Evolutionary conservation across 164 flowering plant species (phyloP).

Genomic region (Magnolia sinica): DNA sequence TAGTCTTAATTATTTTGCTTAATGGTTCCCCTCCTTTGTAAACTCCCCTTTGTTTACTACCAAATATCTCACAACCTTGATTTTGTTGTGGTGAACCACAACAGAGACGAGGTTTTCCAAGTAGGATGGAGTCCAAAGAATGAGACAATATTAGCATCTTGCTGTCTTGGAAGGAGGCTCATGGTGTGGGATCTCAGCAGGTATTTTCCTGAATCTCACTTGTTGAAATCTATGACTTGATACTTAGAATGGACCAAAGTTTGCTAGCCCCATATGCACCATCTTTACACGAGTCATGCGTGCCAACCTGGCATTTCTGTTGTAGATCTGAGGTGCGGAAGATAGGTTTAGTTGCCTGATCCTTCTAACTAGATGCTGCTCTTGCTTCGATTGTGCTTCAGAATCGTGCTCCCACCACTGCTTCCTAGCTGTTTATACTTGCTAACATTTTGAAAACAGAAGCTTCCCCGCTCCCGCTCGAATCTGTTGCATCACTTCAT

Average conservation of each 20-base stretch:
- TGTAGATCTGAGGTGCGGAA: not conserved
- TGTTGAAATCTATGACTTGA: not conserved
- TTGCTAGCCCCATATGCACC: not conserved
- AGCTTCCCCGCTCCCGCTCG: no score
- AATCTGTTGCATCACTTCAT: no score
- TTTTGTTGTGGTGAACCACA: not conserved
- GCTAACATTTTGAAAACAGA: no score
- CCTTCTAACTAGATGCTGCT: no score
- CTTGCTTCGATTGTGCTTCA: no score
- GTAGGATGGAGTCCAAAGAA: slow-evolving; percentile 95
- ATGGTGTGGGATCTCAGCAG: slow-evolving; percentile 99
- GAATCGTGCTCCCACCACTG: no score
- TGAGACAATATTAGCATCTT: slow-evolving; percentile 92
- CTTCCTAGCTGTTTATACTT: no score
- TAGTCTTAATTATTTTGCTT: not conserved
- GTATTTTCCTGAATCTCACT: slow-evolving; percentile 29
- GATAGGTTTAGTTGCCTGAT: no score
- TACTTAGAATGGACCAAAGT: not conserved
- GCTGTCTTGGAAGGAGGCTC: slow-evolving; percentile 90
- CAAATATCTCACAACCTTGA: not conserved
- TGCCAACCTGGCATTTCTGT: not conserved
- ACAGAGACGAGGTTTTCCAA: slow-evolving; percentile 94
- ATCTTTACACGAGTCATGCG: not conserved
- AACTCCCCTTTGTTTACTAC: not conserved
- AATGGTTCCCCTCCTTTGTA: not conserved